phyloP scores from a whole-genome alignment of 495 filamentous ascomycete species.

The Podospora bellae-mahoneyi region DNA sequence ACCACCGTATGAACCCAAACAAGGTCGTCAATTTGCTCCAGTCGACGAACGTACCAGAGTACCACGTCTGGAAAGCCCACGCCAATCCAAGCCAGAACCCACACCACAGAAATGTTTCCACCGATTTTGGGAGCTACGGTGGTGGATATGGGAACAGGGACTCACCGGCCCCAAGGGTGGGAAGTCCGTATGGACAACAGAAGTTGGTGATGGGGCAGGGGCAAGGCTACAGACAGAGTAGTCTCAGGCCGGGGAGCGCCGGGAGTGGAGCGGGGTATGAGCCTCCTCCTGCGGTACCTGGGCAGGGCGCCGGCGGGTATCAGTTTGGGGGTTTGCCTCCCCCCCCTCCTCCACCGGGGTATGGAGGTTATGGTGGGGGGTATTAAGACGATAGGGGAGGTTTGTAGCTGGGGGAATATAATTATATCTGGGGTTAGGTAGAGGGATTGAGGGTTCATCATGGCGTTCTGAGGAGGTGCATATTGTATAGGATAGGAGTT shows the following conservation, averaged over 20 bases:
- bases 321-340: slow-evolving; percentile 14
- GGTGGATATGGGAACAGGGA: slow-evolving; percentile 33
- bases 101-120: slow-evolving; percentile 38
- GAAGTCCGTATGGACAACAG: slow-evolving; percentile 36
- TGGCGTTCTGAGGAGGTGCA: not conserved
- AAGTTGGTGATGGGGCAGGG: slow-evolving; percentile 27
- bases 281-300: slow-evolving; percentile 39
- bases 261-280: slow-evolving; percentile 39
- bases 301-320: slow-evolving; percentile 10
- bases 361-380: not conserved
- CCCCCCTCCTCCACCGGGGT: not conserved
- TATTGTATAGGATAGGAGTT: not conserved
- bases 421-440: not conserved
- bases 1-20: slow-evolving; percentile 61
- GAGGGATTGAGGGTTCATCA: not conserved
- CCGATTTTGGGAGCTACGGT: slow-evolving; percentile 17
- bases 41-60: slow-evolving; percentile 60
- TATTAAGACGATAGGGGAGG: not conserved
- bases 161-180: slow-evolving; percentile 39
- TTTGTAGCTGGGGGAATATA: not conserved
- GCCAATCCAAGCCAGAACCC: slow-evolving; percentile 16
- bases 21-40: slow-evolving; percentile 71
- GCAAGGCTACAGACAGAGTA: slow-evolving; percentile 40
- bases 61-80: slow-evolving; percentile 42
- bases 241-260: slow-evolving; percentile 42